A percentile compares a stretch with the other conserved stretches of the same genome.
phyloP scores from a whole-genome alignment of 2,329 filamentous ascomycete genomes.

The Coniochaeta sp. region DNA sequence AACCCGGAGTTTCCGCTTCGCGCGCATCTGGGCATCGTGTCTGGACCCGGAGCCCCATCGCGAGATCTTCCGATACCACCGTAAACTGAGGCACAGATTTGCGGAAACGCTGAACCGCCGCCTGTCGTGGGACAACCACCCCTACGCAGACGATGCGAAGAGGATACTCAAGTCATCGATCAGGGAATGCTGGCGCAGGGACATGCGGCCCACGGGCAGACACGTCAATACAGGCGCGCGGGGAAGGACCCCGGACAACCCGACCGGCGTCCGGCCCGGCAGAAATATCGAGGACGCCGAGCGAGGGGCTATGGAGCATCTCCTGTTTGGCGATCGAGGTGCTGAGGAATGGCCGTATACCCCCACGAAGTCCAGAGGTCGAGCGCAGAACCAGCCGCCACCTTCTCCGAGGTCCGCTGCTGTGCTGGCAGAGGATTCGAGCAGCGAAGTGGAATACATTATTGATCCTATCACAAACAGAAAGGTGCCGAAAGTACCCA shows the following conservation, averaged over 20 bases:
- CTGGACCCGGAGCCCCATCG: slow-evolving; percentile 31
- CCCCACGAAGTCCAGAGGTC: slow-evolving; percentile 18
- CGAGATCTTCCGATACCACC: slow-evolving; percentile 36
- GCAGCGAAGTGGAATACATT: slow-evolving; percentile 24
- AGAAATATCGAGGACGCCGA: slow-evolving; percentile 37
- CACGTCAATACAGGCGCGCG: slow-evolving; percentile 26
- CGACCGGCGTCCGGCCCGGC: slow-evolving; percentile 28
- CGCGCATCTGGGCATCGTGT: slow-evolving; percentile 33
- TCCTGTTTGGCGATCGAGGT: slow-evolving; percentile 26
- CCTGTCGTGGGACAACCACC: slow-evolving; percentile 37
- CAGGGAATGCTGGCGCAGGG: slow-evolving; percentile 27
- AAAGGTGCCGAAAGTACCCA: slow-evolving; percentile 28
- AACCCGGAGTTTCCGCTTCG: slow-evolving; percentile 40
- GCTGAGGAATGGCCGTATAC: slow-evolving; percentile 21
- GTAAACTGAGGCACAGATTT: slow-evolving; percentile 35
- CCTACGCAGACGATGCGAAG: slow-evolving; percentile 24
- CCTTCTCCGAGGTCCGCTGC: neutral
- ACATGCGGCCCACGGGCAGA: slow-evolving; percentile 18
- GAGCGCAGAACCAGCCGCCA: neutral
- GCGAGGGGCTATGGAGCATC: slow-evolving; percentile 33
- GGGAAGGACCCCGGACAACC: slow-evolving; percentile 25
- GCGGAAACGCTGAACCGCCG: slow-evolving; percentile 35
- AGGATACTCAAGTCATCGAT: slow-evolving; percentile 32
- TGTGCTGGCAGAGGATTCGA: neutral
- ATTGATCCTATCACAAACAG: slow-evolving; percentile 57